Evolutionary conservation across 2,329 filamentous ascomycete genomes (phyloP).

Genomic region (Talaromyces sp.): DNA sequence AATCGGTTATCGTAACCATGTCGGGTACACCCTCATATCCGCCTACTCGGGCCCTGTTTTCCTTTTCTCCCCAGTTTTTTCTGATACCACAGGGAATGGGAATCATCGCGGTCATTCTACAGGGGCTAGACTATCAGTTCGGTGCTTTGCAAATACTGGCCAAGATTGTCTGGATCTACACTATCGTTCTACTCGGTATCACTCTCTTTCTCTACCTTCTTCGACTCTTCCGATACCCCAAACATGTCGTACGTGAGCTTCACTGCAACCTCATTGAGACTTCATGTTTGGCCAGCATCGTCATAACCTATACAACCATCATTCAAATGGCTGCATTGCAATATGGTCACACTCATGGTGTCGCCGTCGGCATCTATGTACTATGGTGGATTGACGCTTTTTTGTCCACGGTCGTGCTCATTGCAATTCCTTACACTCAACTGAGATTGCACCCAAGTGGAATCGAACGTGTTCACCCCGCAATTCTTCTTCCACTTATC

Average conservation of each 20-base stretch:
- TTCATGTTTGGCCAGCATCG: conserved; percentile 38
- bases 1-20: background rate
- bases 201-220: conserved; percentile 32
- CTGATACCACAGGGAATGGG: conserved; percentile 39
- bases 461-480: conserved; percentile 33
- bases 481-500: conserved; percentile 39
- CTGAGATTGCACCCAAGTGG: conserved; percentile 36
- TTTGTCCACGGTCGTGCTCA: conserved; percentile 31
- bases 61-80: conserved; percentile 39
- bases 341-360: conserved; percentile 29
- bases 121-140: conserved; percentile 42
- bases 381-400: conserved; percentile 42
- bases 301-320: conserved; percentile 36
- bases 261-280: conserved; percentile 33
- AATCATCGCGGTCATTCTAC: conserved; percentile 35
- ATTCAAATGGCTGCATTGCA: conserved; percentile 58
- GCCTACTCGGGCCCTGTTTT: conserved; percentile 26
- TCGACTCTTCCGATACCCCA: conserved; percentile 32
- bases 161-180: conserved; percentile 39
- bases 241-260: conserved; percentile 30
- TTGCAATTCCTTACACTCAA: conserved; percentile 35
- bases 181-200: conserved; percentile 32
- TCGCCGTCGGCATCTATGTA: conserved; percentile 31
- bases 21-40: background rate
- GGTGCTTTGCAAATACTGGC: conserved; percentile 34